Base-by-base conservation (phyloP, 2,329 filamentous ascomycete genomes). In the Penicillium italicum region DNA sequence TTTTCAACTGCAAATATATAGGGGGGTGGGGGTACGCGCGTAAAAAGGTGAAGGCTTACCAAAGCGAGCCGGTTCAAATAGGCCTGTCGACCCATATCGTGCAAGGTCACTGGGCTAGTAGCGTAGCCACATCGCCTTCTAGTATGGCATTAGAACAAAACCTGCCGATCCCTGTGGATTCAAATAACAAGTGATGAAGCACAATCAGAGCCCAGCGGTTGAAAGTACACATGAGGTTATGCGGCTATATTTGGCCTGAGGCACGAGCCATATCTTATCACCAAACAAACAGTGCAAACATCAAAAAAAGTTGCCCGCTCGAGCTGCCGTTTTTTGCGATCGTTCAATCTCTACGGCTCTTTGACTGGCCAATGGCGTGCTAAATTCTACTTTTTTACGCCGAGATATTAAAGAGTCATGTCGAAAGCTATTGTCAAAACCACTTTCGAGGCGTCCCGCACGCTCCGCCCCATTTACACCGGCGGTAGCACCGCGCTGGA, bases 381-480 rank as follows among this genome's bases (percentile, higher is more conserved):
- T 62, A 46, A 50, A 34, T 57, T 55, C 14, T 47, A 26, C 9
- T 46, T 55, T 52, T 43, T 54, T 49, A 54, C 51, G 51, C 51
- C 45, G 51, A 54, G 50, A 57, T 53, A 50, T 59, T 52, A 56
- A 45, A 56, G 43, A 55, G 63, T 60, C 48, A 76, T 76, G 64
- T 82, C 82, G 68, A 81, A 82, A 72, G 74, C 81, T 58, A 77
- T 77, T 38, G 74, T 81, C 65, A 95, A 91, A 80, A 97, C 91
- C 55, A 96, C 93, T 4, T 99, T 97, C 73, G 90, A 95, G 69
- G 84, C 88, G 56, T 83, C 83, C 62, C 85, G 88, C 68, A 89
- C 91, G 45, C 89, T 99, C 53, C 89, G 91, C 66, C 94, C 94
- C 20, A 93, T 97, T 47, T 97, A 94, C 71, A 96, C 93, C 2